phyloP scores from a whole-genome alignment of 768 basidiomycete species.

The Lactarius akahatsu region DNA sequence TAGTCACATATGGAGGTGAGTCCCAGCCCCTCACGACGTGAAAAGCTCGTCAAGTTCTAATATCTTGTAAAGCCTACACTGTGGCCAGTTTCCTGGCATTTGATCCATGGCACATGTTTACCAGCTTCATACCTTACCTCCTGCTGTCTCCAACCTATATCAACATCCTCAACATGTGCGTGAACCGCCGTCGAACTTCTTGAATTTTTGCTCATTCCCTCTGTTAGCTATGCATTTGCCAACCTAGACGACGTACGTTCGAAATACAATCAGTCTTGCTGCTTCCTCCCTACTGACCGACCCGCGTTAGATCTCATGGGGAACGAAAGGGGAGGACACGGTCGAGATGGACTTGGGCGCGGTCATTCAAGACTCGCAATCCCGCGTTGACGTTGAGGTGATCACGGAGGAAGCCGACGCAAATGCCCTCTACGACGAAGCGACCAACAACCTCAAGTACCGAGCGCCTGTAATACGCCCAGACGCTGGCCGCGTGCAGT shows the following conservation, averaged over 20 bases:
- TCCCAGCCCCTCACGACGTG: background rate
- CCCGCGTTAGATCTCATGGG: slow-evolving; percentile 75
- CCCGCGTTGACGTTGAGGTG: slow-evolving; percentile 86
- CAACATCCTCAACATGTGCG: slow-evolving; percentile 75
- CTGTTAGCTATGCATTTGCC: slow-evolving; percentile 72
- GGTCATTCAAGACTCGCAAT: slow-evolving; percentile 75
- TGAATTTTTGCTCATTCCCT: slow-evolving; percentile 14
- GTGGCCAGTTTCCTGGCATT: slow-evolving; percentile 77
- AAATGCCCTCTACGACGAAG: slow-evolving; percentile 82
- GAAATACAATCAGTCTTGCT: slow-evolving; percentile 12
- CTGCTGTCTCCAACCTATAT: slow-evolving; percentile 81
- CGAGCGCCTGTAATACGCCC: slow-evolving; percentile 43
- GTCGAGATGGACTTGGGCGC: slow-evolving; percentile 78
- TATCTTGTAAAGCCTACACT: slow-evolving; percentile 57
- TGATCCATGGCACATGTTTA: slow-evolving; percentile 96
- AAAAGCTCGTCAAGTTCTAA: background rate
- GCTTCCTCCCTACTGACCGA: slow-evolving; percentile 19
- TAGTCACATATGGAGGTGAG: slow-evolving; percentile 81
- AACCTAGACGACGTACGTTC: slow-evolving; percentile 77
- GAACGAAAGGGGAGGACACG: slow-evolving; percentile 86
- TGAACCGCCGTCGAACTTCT: background rate
- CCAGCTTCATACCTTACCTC: slow-evolving; percentile 86
- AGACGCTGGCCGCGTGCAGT: slow-evolving; percentile 38
- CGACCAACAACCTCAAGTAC: slow-evolving; percentile 67
- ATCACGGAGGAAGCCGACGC: slow-evolving; percentile 78